These are phyloP conservation scores for Saccharomyces mikatae DNA, from an alignment of 805 yeast genomes.

Conservation along the genomic window DNA sequence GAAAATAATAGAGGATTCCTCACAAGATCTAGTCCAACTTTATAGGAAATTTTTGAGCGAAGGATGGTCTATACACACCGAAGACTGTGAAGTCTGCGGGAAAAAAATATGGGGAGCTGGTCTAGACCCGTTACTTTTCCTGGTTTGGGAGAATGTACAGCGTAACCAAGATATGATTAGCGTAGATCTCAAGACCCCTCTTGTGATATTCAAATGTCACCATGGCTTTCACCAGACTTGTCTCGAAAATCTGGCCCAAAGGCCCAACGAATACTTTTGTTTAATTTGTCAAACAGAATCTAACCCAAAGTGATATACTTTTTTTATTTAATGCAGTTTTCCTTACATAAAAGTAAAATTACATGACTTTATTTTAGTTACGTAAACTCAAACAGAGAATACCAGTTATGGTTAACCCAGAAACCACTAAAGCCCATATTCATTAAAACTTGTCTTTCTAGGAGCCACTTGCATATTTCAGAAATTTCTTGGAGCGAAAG, in stretches of 20 bases:
- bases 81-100: constrained; percentile 72
- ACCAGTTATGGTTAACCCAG: constrained; percentile 21
- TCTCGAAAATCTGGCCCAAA: constrained; percentile 25
- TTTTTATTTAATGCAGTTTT: background rate
- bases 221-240: constrained; percentile 28
- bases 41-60: constrained; percentile 36
- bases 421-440: constrained; percentile 17
- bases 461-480: constrained; percentile 40
- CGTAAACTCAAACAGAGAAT: constrained; percentile 8
- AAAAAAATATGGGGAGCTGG: constrained; percentile 64
- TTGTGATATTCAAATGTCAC: constrained; percentile 22
- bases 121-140: constrained; percentile 40
- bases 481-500: constrained; percentile 34
- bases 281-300: constrained; percentile 12
- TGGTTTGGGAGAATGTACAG: constrained; percentile 48
- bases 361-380: background rate
- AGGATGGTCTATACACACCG: constrained; percentile 58
- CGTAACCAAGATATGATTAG: constrained; percentile 18
- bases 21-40: constrained; percentile 38
- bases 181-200: background rate
- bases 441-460: constrained; percentile 22
- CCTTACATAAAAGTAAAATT: background rate
- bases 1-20: constrained; percentile 48
- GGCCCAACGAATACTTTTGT: constrained; percentile 11
- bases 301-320: background rate